Conservation (phyloP, 257 asterid species). For the Scutellaria barbata region DNA sequence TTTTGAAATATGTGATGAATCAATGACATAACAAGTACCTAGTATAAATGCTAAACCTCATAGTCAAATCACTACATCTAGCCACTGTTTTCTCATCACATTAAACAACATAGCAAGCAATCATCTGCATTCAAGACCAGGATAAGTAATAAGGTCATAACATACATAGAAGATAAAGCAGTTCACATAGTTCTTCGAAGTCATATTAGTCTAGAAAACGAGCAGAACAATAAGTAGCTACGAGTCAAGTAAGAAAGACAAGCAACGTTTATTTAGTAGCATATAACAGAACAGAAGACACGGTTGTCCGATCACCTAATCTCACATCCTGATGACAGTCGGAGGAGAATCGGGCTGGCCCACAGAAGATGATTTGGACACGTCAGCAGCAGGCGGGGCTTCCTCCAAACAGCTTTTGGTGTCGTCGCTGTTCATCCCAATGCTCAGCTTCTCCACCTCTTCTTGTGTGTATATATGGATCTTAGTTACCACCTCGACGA, state of each 20-base stretch:
- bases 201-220: neutral
- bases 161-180: neutral
- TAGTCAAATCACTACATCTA: too few species aligned
- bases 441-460: conserved; percentile 83
- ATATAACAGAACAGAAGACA: conserved; percentile 9
- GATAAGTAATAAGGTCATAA: neutral
- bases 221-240: neutral
- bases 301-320: neutral
- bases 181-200: conserved; percentile 19
- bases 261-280: conserved; percentile 29
- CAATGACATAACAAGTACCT: too few species aligned
- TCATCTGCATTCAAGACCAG: neutral
- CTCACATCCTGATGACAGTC: conserved; percentile 50
- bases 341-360: conserved; percentile 70
- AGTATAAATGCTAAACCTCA: too few species aligned
- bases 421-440: conserved; percentile 83
- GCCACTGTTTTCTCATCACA: neutral
- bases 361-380: conserved; percentile 80
- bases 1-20: too few species aligned
- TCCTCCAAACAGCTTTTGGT: conserved; percentile 94
- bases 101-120: neutral
- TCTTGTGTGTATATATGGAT: conserved; percentile 91
- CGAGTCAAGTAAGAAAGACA: neutral
- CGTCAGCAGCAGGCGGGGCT: conserved; percentile 61
- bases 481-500: conserved; percentile 77